phyloP scores from a whole-genome alignment of 83 land plant species.

The Picea abies region DNA sequence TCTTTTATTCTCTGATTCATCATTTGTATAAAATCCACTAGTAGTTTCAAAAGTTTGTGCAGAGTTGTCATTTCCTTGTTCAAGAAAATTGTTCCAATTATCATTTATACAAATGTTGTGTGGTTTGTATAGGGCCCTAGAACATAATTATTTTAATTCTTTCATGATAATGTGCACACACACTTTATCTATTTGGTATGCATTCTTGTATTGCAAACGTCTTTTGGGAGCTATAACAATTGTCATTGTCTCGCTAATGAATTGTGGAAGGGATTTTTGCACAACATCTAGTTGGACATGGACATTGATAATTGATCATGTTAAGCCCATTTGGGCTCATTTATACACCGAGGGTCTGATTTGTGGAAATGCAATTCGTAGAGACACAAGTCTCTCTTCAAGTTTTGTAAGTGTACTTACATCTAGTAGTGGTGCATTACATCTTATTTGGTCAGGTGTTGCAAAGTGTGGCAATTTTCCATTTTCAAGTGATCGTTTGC shows the following conservation, averaged over 20 bases:
- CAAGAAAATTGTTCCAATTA: too few relatives aligned
- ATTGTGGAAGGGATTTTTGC: not conserved
- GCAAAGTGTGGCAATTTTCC: too few relatives aligned
- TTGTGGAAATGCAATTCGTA: not conserved
- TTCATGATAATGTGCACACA: too few relatives aligned
- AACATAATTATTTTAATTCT: not conserved
- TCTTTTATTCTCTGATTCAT: not conserved
- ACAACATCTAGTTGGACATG: not conserved
- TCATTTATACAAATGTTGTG: not conserved
- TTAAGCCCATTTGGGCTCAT: not conserved
- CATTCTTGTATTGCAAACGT: not conserved
- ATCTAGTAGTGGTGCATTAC: too few relatives aligned
- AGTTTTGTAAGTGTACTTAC: not conserved
- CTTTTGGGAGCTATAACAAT: not conserved
- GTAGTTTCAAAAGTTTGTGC: too few relatives aligned
- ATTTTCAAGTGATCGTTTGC: too few relatives aligned
- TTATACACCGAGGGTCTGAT: not conserved
- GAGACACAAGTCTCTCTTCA: not conserved
- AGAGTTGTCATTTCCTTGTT: too few relatives aligned
- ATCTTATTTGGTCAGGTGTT: too few relatives aligned
- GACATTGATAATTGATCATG: not conserved
- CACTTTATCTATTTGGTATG: not conserved
- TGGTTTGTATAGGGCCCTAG: too few relatives aligned
- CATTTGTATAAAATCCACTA: too few relatives aligned
- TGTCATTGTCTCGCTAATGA: not conserved